Percentiles rank a stretch among this genome's conserved stretches.
phyloP scores from a whole-genome alignment of 768 basidiomycete genomes.

The Leccinum sublutescens region DNA sequence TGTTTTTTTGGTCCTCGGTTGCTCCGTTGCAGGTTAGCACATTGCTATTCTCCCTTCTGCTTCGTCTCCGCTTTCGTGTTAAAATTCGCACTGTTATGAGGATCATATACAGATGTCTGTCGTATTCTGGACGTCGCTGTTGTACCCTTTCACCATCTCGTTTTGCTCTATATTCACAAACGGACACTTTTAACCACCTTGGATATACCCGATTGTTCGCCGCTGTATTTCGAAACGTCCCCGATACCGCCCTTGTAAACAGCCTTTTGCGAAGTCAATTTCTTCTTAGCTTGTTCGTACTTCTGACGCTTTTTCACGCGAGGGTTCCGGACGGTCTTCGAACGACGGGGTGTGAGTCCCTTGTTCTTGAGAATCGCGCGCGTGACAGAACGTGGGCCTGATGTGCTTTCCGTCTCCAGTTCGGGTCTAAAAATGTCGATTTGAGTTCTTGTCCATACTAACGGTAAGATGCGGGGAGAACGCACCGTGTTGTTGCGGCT shows the following conservation, averaged over 20 bases:
- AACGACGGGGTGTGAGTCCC: conserved; percentile 86
- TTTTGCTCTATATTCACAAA: conserved; percentile 38
- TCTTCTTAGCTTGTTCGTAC: conserved; percentile 95
- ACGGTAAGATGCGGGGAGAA: conserved; percentile 8
- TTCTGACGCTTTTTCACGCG: conserved; percentile 94
- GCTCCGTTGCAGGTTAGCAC: conserved; percentile 11
- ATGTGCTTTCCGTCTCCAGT: conserved; percentile 38
- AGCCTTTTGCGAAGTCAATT: conserved; percentile 83
- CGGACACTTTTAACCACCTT: conserved; percentile 86
- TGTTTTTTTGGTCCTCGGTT: conserved; percentile 5
- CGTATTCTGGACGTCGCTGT: conserved; percentile 9
- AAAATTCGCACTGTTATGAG: conserved; percentile 10
- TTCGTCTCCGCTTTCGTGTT: conserved; percentile 5
- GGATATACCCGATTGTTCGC: conserved; percentile 91
- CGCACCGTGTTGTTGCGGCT: conserved; percentile 57
- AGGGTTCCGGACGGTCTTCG: conserved; percentile 92
- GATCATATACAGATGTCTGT: conserved; percentile 14
- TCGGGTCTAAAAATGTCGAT: conserved; percentile 27
- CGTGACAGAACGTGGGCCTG: conserved; percentile 85
- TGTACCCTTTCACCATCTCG: conserved; percentile 12
- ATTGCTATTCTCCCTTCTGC: conserved; percentile 17
- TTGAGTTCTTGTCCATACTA: conserved; percentile 9
- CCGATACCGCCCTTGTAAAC: conserved; percentile 88
- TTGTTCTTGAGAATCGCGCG: conserved; percentile 91
- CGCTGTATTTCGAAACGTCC: conserved; percentile 75